Conservation (phyloP, 1,139 yeast species). For the Saccharomycopsis crataegensis region DNA sequence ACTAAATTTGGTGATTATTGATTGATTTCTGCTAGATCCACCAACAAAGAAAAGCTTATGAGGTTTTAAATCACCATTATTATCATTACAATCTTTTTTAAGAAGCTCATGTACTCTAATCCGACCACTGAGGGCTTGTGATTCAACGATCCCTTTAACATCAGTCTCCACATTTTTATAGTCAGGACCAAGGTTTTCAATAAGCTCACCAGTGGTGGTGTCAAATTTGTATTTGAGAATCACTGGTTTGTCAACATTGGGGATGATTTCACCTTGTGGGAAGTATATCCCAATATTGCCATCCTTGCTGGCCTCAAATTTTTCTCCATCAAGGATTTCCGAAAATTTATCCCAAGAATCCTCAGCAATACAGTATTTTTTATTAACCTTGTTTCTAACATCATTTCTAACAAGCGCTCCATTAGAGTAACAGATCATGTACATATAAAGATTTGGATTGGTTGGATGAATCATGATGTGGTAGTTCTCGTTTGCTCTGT, state of each 20-base stretch:
- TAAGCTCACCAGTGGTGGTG: conserved; percentile 26
- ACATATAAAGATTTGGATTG: conserved; percentile 72
- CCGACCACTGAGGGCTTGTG: conserved; percentile 81
- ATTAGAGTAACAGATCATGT: conserved; percentile 91
- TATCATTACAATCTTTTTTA: neutral
- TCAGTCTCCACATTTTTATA: conserved; percentile 47
- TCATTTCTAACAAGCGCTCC: conserved; percentile 84
- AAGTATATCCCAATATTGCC: conserved; percentile 69
- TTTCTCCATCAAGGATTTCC: conserved; percentile 34
- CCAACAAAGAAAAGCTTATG: conserved; percentile 76
- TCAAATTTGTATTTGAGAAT: conserved; percentile 46
- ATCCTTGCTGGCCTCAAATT: conserved; percentile 23
- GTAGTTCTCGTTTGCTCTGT: conserved; percentile 72
- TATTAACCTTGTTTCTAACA: conserved; percentile 58
- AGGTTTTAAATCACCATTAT: conserved; percentile 38
- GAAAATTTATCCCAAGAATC: conserved; percentile 63
- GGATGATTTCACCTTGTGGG: conserved; percentile 85
- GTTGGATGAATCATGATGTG: conserved; percentile 87
- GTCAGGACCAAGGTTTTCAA: conserved; percentile 24
- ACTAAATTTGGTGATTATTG: conserved; percentile 64
- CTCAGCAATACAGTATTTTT: conserved; percentile 30
- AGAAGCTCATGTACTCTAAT: conserved; percentile 36
- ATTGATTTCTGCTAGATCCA: conserved; percentile 69
- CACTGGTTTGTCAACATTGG: conserved; percentile 41
- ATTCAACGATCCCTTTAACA: conserved; percentile 71